These are phyloP conservation scores for Leucoagaricus sp. DNA, from an alignment of 1,284 basidiomycete genomes.

Conservation along the genomic window DNA sequence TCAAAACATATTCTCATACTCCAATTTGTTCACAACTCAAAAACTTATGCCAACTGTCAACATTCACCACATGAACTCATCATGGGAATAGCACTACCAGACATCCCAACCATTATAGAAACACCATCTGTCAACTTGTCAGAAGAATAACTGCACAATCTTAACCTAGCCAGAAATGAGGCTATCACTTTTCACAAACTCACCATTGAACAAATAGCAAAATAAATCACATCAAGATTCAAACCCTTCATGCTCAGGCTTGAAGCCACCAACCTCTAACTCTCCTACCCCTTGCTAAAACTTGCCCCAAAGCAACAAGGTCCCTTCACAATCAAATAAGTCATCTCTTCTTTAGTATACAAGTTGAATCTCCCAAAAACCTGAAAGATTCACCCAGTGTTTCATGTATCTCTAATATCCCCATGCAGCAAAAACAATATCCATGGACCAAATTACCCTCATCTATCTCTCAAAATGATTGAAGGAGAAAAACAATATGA, in stretches of 20 bases:
- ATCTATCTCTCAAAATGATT: too few relatives aligned
- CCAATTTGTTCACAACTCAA: neutral
- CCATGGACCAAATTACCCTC: too few relatives aligned
- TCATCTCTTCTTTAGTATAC: constrained; percentile 27
- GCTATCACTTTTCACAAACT: too few relatives aligned
- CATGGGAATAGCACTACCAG: neutral
- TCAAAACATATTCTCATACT: neutral
- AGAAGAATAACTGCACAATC: too few relatives aligned
- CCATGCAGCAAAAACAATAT: too few relatives aligned
- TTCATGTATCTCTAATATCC: constrained; percentile 20
- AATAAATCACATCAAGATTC: neutral
- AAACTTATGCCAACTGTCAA: neutral
- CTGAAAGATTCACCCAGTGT: constrained; percentile 21
- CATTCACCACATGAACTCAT: constrained; percentile 1
- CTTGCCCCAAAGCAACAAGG: too few relatives aligned
- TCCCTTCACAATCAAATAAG: too few relatives aligned
- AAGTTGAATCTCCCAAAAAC: constrained; percentile 32
- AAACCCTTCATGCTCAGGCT: neutral
- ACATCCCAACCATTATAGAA: neutral
- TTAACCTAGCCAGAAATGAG: too few relatives aligned
- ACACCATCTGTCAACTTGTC: too few relatives aligned
- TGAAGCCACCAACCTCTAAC: too few relatives aligned
- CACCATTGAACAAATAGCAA: neutral
- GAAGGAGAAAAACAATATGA: too few relatives aligned
- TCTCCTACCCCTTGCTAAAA: too few relatives aligned